phyloP scores from a whole-genome alignment of 2,329 filamentous ascomycete species.

The Tolypocladium guangdongense region DNA sequence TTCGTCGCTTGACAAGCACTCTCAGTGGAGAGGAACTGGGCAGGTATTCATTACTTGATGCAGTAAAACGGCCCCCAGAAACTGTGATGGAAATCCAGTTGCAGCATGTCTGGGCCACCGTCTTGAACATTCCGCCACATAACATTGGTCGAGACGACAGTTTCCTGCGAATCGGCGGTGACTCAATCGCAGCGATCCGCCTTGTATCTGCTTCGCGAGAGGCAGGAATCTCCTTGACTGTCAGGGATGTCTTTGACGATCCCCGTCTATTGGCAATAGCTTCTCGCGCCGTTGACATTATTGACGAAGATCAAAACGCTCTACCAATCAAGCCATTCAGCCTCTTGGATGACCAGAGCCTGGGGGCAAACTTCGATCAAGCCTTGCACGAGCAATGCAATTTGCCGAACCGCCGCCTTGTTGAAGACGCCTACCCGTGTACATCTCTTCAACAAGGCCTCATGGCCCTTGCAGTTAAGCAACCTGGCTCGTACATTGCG shows the following conservation, averaged over 20 bases:
- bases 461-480: background rate
- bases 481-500: background rate
- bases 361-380: background rate
- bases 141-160: slow-evolving; percentile 18
- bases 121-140: background rate
- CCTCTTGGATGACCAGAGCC: too few species aligned
- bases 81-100: slow-evolving; percentile 1
- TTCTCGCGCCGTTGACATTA: slow-evolving; percentile 4
- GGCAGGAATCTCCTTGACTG: slow-evolving; percentile 8
- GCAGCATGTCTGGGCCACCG: slow-evolving; percentile 3
- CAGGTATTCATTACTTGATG: background rate
- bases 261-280: background rate
- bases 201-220: slow-evolving; percentile 1
- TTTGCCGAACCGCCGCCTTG: too few species aligned
- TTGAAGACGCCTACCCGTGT: background rate
- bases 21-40: background rate
- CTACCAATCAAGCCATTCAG: background rate
- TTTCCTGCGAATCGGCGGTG: slow-evolving; percentile 16
- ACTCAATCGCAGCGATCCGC: slow-evolving; percentile 14
- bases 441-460: background rate
- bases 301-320: background rate
- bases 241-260: slow-evolving; percentile 6
- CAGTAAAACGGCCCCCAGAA: slow-evolving; percentile 1
- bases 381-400: background rate
- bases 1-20: background rate